These are phyloP conservation scores for Bimuria novae-zelandiae DNA, from an alignment of 2,329 filamentous ascomycete genomes.

Conservation along the genomic window DNA sequence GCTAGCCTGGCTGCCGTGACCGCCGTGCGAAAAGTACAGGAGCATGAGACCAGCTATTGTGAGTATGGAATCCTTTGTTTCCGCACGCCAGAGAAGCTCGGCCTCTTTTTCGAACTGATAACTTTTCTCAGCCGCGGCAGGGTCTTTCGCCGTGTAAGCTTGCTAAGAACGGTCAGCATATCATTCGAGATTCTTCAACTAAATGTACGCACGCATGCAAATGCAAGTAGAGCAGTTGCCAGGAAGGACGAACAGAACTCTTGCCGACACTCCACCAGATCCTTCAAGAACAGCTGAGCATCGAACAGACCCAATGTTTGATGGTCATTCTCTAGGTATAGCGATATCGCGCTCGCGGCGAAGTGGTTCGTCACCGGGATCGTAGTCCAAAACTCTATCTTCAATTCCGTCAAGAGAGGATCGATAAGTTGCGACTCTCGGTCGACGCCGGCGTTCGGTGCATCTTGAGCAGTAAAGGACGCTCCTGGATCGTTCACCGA, in stretches of 20 bases:
- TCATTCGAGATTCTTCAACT: not conserved
- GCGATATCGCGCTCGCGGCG: constrained; percentile 10
- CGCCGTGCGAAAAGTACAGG: not conserved
- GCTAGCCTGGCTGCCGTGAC: not conserved
- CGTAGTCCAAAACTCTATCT: constrained; percentile 12
- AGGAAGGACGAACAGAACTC: constrained; percentile 12
- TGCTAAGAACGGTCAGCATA: constrained; percentile 2
- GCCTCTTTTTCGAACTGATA: constrained; percentile 7
- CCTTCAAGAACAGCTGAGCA: constrained; percentile 6
- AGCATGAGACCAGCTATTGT: constrained; percentile 5
- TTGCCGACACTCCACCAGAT: constrained; percentile 7
- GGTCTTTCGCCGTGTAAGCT: constrained; percentile 6
- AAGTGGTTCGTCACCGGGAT: constrained; percentile 1
- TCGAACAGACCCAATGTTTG: constrained; percentile 10
- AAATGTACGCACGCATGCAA: constrained; percentile 3
- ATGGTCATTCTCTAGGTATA: constrained; percentile 10
- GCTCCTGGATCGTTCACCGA: not conserved
- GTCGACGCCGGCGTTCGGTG: not conserved
- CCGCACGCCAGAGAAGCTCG: not conserved
- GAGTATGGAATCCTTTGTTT: constrained; percentile 1
- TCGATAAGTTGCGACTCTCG: not conserved
- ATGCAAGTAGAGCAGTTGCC: constrained; percentile 7
- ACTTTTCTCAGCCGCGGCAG: not conserved
- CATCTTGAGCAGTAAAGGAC: not conserved
- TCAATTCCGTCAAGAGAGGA: constrained; percentile 3